Base-by-base conservation (phyloP, 78 protist species). In the Dictyostelium citrinum region DNA sequence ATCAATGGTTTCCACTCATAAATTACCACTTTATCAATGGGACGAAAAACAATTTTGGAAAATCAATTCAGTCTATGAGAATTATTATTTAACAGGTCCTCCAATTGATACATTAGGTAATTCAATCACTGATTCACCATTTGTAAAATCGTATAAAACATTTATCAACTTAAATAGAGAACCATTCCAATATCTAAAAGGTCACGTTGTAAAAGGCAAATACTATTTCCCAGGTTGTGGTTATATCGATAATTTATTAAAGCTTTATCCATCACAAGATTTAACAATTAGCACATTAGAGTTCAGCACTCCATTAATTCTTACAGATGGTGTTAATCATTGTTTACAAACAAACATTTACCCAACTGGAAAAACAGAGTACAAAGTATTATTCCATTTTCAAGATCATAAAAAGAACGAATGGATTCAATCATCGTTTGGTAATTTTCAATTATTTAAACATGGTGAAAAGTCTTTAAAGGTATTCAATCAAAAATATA, bases 221-320 rank as follows among this genome's bases (percentile, higher is more conserved):
- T 43, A 27, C 51, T 45, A 37, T 58, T 84, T 58, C 64, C 90
- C 82, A 83, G 91, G 91, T n/a, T 55, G 75, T 27, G 83, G 84
- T 31, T 85, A 85, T 61, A 76, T 85, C 29, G 78, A 76, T 29
- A 85, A 85, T 43, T 10, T 85, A 3, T 2, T 74, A 3, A 55
- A 74, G 9, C 6, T 37, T 3, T 76, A 29, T 58, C 16, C 35
- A 11, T 27, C 24, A 12, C 60, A 76, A 16, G 83, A 85, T 61
- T 0, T 85, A 12, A 16, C 5, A 0, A 85, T 85, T 70, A 64
- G 58, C 9, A 46, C 11, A 2, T 16, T 85, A 0, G 91, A 85
- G 20, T 85, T 85, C 58, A 85, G 77, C 9, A 29, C 45, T 17
- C 91, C 91, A 16, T 76, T 85, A 1, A 75, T 85, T 37, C 33